phyloP scores from a whole-genome alignment of 2,329 filamentous ascomycete genomes.

The Amauroascus niger region DNA sequence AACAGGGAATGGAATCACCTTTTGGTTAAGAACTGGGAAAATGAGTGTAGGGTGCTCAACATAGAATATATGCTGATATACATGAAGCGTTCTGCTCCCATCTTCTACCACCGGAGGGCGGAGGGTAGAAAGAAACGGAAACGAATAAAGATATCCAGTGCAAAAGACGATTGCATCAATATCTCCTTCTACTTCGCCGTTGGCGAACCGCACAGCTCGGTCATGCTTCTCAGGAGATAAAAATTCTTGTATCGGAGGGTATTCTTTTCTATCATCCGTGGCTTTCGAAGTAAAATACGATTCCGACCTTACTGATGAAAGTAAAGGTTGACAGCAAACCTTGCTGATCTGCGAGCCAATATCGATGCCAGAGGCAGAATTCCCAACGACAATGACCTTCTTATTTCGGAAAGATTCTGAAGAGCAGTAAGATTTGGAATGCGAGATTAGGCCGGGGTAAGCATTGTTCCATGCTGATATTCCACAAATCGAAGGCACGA shows the following conservation, averaged over 20 bases:
- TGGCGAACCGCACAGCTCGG: conserved; percentile 55
- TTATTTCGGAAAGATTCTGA: conserved; percentile 54
- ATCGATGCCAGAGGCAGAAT: conserved; percentile 73
- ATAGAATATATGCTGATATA: conserved; percentile 74
- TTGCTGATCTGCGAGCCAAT: conserved; percentile 65
- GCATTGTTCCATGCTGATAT: conserved; percentile 50
- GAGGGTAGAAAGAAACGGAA: conserved; percentile 56
- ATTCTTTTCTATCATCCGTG: conserved; percentile 46
- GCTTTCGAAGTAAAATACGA: conserved; percentile 35
- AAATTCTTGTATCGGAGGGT: conserved; percentile 46
- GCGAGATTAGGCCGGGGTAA: conserved; percentile 54
- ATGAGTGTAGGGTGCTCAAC: conserved; percentile 65
- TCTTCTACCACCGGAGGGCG: conserved; percentile 52
- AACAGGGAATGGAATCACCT: conserved; percentile 79
- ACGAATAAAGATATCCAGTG: conserved; percentile 80
- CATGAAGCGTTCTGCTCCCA: conserved; percentile 58
- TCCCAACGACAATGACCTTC: conserved; percentile 76
- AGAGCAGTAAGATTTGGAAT: conserved; percentile 71
- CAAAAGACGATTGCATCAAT: conserved; percentile 76
- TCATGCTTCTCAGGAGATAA: conserved; percentile 43
- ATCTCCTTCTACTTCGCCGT: conserved; percentile 54
- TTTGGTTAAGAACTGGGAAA: conserved; percentile 66
- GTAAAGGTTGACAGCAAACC: conserved; percentile 50
- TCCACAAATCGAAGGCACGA: conserved; percentile 53
- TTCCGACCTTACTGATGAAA: conserved; percentile 53